Conservation (phyloP, 768 basidiomycete species). For the Heimioporus sp. region DNA sequence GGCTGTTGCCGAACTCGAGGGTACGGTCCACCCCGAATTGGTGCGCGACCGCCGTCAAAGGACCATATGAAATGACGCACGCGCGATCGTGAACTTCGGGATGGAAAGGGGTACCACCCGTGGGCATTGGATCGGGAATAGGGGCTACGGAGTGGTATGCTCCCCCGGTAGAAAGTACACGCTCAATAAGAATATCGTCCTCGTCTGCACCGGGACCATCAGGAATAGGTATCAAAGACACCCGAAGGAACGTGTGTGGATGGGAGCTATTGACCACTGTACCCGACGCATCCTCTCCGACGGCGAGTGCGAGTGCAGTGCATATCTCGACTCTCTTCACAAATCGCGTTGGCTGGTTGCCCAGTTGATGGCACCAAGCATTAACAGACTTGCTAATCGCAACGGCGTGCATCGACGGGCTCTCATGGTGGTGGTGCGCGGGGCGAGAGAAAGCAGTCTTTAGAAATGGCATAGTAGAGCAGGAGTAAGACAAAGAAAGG, state of each 20-base stretch:
- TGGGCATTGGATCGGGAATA: not conserved
- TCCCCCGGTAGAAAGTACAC: constrained; percentile 12
- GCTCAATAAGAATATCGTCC: constrained; percentile 11
- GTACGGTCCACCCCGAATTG: constrained; percentile 13
- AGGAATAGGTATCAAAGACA: not conserved
- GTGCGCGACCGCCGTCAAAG: not conserved
- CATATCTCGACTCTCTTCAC: constrained; percentile 14
- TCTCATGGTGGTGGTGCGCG: no score
- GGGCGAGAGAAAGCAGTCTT: no score
- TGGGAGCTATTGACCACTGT: not conserved
- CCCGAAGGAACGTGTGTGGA: constrained; percentile 8
- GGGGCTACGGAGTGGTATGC: constrained; percentile 4
- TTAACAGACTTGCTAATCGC: constrained; percentile 1
- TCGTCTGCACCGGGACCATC: not conserved
- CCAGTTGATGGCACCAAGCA: not conserved
- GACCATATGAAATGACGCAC: not conserved
- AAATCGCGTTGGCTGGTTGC: not conserved
- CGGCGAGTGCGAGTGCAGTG: not conserved
- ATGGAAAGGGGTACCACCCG: constrained; percentile 1
- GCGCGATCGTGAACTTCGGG: constrained; percentile 13
- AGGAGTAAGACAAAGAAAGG: no score
- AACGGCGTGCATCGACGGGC: not conserved
- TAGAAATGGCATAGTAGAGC: no score
- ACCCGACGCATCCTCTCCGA: not conserved
- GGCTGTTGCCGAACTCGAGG: not conserved